Percentiles rank a stretch among this genome's conserved stretches.
Evolutionary conservation across 306 rosid genomes (phyloP).

Genomic region (Gynostemma pentaphyllum): DNA sequence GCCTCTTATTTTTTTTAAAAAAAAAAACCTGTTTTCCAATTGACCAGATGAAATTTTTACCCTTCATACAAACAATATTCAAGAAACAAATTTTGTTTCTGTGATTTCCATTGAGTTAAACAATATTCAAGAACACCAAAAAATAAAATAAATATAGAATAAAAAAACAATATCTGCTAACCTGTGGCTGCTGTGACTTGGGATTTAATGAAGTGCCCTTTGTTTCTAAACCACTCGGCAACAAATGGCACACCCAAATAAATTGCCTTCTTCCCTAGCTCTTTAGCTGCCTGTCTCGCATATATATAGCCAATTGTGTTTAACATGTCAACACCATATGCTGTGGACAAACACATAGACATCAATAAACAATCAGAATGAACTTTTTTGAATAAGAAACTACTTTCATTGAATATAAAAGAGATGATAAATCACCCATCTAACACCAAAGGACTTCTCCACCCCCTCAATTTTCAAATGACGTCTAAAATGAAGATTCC

Average conservation of each 20-base stretch:
- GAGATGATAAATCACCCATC: no score
- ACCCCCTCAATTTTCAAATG: no score
- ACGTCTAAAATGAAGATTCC: no score
- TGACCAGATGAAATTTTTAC: no score
- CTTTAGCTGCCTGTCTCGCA: conserved; percentile 89
- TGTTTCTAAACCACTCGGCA: conserved; percentile 99
- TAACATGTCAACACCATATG: conserved; percentile 90
- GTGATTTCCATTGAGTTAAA: not conserved
- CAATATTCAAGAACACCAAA: not conserved
- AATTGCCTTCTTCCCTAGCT: conserved; percentile 95
- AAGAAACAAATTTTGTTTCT: no score
- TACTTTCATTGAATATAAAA: no score
- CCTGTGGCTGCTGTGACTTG: conserved; percentile 99
- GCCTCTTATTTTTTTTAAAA: no score
- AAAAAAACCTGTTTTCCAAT: no score
- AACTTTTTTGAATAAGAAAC: not conserved
- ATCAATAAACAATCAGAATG: not conserved
- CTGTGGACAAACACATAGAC: conserved; percentile 25
- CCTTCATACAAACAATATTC: no score
- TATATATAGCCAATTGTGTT: conserved; percentile 96
- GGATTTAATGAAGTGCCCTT: conserved; percentile 94
- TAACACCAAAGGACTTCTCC: no score
- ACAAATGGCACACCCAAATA: conserved; percentile 90
- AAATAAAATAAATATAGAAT: not conserved
- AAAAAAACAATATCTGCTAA: conserved; percentile 18